Evolutionary conservation across 257 asterid species (phyloP), one percentile per base, ranked within the genome.

Genomic region (Osmanthus fragrans): DNA sequence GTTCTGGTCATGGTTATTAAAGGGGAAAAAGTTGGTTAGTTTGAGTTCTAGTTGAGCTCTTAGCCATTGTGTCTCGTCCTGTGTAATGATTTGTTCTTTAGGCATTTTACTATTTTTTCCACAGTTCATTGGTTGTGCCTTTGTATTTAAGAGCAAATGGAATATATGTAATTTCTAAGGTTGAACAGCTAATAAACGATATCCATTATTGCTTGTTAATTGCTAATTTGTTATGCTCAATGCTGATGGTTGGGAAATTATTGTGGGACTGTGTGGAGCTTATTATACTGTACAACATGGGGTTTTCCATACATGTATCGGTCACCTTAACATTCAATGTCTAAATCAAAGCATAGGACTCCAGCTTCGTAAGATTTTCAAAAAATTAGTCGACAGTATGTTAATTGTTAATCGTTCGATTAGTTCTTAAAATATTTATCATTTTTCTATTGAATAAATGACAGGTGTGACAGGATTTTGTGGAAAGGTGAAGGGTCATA

Each of bases 1-100:
- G 23, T 64, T 72, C 16, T 33, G 68, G 81, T 33, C 10, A 42
- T 70, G 47, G 67, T 25, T 36, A 21, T 56, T 78, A 8, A 33
- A 58, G 11, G 69, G 10, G 13, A 25, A 70, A 47, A 54, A 19
- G 23, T 39, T 15, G 9, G 27, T 3, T 51, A n/a, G 25, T 39
- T 60, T 8, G 27, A n/a, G 27, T 69, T 36, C 30, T 45, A 30
- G 51, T 21, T 9, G 4, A 19, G 2, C 23, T 18, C 23, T 18
- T 51, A 25, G 51, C 9, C 65, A 56, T 56, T 6, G 60, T 5
- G 11, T 56, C 65, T 56, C 10, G 10, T 21, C 25, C 10, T 5
- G 29, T 19, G 29, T 56, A 19, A 18, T 19, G 58, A 1, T 25
- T 30, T 27, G 36, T 63, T 11, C 12, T 27, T 25, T 63, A 11